Base-by-base conservation (phyloP, 1,284 basidiomycete genomes). In the Hypsizygus ulmarius region DNA sequence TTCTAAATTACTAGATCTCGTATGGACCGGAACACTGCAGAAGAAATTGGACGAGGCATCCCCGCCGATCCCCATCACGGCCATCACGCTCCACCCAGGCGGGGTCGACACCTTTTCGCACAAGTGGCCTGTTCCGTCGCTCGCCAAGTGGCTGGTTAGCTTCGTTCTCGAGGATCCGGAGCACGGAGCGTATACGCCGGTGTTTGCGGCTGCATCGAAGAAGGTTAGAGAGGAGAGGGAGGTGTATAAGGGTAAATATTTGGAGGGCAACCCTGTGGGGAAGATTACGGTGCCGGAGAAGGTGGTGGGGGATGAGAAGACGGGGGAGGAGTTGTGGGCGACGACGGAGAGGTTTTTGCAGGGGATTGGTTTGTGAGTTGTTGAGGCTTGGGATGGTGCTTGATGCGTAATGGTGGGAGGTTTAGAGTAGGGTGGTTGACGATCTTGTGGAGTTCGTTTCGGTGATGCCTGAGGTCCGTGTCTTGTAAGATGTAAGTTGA, bases 191-290 rank as follows among this genome's bases (percentile, higher is more conserved):
- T 61, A 65, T 49, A 70, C 65, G 11, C 57, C 66, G 5, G 62
- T 69, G 2, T 63, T 72, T 43, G 73, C 70, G 8, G 67, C 69
- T 19, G 66, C 70, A 2, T 59, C 63, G 5, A 59, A 59, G 25
- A 45, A 51, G 2, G 61, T 71, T 3, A 48, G 48, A 19, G 50
- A 53, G 7, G 50, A 66, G 8, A 54, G 38, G 45, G 57, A 54
- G 8, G 52, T 42, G 43, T 72, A 65, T 49, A 59, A 59, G 43
- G 70, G 65, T 0, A 56, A 39, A 14, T 67, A 65, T 53, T 35
- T 67, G 12, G 42, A 43, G 40, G 40, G 41, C 32, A 53, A 50
- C 10, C 64, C 62, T 10, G 55, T 57, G 15, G 61, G 59, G 14
- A 51, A 56, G 41, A 49, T 69, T 6, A 53, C 52, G n/a, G 54